Base-by-base conservation (phyloP, 495 filamentous ascomycete species). In the Aspergillus sclerotioniger region DNA sequence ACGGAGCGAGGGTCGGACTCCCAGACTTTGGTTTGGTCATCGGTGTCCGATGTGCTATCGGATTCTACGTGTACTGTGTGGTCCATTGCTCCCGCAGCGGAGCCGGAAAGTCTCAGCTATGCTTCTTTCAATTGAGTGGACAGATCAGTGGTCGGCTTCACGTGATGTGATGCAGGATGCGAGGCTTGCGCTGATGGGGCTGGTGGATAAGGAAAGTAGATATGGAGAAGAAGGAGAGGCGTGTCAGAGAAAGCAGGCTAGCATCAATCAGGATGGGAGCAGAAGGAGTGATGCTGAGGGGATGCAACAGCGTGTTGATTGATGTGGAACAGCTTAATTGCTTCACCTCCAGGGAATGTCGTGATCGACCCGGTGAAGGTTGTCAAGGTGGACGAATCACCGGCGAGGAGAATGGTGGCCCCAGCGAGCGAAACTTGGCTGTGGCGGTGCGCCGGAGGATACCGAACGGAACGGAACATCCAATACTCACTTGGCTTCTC, bases 21-120 rank as follows among this genome's bases (percentile, higher is more conserved):
- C 72, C 71, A 77, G 8, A 57, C 59, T 52, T 70, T 77, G 53
- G 67, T 67, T 63, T 72, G 71, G 46, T 76, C 73, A 58, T 77
- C 75, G 33, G 70, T 62, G 12, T 77, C 73, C 17, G 71, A 76
- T 19, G 61, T 59, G 58, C 61, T 73, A 59, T 70, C 75, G 19
- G 74, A 73, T 55, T 78, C 75, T 46, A 59, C 66, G 68, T 68
- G 45, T 29, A 57, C 65, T 67, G 58, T 59, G 39, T 55, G 58
- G 57, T 76, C 72, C 75, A 78, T 78, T 45, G 61, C 57, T 59
- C 16, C 49, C 43, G 49, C 50, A 59, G 57, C 50, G 56, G 49
- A 50, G 39, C 53, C 17, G 48, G 50, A 49, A 54, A 54, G 35
- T 49, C 61, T 66, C 37, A 67, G 67, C 57, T 13, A 41, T 41